phyloP scores from a whole-genome alignment of 2,329 filamentous ascomycete species.

The Aspergillus uvarum region DNA sequence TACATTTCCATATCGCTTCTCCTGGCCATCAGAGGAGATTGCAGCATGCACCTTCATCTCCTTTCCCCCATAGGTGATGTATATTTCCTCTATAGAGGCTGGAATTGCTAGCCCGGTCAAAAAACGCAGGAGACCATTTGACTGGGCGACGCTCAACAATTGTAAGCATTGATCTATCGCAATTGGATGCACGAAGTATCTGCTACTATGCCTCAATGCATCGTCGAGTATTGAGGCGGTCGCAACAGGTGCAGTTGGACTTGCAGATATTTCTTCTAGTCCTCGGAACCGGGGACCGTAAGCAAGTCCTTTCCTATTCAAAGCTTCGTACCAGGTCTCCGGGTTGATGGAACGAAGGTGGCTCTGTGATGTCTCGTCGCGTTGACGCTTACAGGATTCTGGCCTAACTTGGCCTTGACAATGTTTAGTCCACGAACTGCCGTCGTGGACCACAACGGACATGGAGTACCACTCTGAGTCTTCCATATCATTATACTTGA shows the following conservation, averaged over 20 bases:
- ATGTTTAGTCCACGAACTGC: conserved; percentile 9
- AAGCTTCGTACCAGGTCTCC: conserved; percentile 3
- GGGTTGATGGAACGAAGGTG: not conserved
- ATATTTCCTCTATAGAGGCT: conserved; percentile 7
- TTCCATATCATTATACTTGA: not conserved
- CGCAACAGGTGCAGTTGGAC: too few species aligned
- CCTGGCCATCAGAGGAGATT: too few species aligned
- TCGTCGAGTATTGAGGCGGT: too few species aligned
- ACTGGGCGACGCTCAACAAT: conserved; percentile 17
- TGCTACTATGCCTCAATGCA: too few species aligned
- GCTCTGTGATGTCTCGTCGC: too few species aligned
- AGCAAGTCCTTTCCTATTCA: conserved; percentile 10
- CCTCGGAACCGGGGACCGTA: conserved; percentile 17
- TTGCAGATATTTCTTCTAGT: too few species aligned
- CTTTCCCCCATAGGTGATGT: not conserved
- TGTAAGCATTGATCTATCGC: conserved; percentile 25
- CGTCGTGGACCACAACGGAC: conserved; percentile 8
- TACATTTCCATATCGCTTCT: too few species aligned
- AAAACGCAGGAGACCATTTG: conserved; percentile 2
- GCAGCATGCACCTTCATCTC: too few species aligned
- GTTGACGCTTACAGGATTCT: too few species aligned
- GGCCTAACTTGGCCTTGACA: conserved; percentile 12
- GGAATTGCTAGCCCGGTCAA: conserved; percentile 2
- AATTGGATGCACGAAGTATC: conserved; percentile 23
- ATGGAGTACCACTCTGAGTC: conserved; percentile 19